Evolutionary conservation across 2,329 filamentous ascomycete species (phyloP).

Genomic region (Cercospora sesami): DNA sequence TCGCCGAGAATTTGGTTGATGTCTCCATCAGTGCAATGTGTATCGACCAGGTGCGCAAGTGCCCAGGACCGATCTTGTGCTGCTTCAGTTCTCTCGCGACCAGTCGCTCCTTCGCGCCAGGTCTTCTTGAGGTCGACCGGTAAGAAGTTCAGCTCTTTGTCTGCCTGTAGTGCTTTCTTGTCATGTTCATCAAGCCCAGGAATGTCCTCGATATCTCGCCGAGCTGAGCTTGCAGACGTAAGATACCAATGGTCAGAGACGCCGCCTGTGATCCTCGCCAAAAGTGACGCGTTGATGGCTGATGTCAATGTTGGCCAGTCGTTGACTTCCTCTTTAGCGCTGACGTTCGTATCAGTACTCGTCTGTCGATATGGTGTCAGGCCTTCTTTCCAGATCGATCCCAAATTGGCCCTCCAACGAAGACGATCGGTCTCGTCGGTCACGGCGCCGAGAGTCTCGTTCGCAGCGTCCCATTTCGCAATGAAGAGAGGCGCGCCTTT

Average conservation of each 20-base stretch:
- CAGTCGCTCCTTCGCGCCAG: conserved; percentile 62
- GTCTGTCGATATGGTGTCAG: conserved; percentile 51
- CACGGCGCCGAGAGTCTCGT: conserved; percentile 49
- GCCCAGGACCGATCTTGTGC: conserved; percentile 65
- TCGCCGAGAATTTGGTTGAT: conserved; percentile 53
- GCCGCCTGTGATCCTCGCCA: conserved; percentile 54
- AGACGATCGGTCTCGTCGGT: conserved; percentile 46
- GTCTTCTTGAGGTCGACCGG: conserved; percentile 62
- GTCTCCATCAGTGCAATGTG: conserved; percentile 40
- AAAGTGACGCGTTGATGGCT: conserved; percentile 49
- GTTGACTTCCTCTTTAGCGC: conserved; percentile 42
- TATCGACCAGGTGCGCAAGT: conserved; percentile 53
- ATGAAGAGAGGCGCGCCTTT: conserved; percentile 47
- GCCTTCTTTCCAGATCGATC: conserved; percentile 56
- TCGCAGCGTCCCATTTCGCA: conserved; percentile 56
- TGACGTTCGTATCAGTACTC: conserved; percentile 32
- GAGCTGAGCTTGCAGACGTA: conserved; percentile 59
- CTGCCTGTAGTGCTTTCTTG: conserved; percentile 39
- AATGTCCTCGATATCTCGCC: conserved; percentile 59
- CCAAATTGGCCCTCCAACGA: conserved; percentile 57
- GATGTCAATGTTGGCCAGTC: conserved; percentile 58
- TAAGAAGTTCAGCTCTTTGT: conserved; percentile 54
- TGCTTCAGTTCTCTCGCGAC: conserved; percentile 61
- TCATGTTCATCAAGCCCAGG: conserved; percentile 51
- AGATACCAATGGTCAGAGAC: conserved; percentile 55